phyloP scores from a whole-genome alignment of 2,329 filamentous ascomycete species.

The Aspergillus calidoustus region DNA sequence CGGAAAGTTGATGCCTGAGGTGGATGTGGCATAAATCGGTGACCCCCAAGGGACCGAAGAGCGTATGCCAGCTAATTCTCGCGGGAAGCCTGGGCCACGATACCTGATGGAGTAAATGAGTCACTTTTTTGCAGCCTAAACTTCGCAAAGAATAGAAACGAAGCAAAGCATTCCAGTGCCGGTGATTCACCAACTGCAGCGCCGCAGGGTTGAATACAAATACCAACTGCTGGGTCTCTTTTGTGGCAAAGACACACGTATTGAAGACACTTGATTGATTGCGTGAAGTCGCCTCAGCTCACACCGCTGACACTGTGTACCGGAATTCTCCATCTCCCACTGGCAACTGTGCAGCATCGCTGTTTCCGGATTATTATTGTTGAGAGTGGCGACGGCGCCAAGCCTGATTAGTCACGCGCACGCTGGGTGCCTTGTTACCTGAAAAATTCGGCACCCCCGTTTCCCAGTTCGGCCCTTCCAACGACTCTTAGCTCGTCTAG shows the following conservation, averaged over 20 bases:
- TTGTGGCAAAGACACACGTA: not conserved
- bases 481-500: conserved; percentile 13
- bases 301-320: not conserved
- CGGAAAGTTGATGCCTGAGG: conserved; percentile 11
- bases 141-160: conserved; percentile 1
- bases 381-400: conserved; percentile 26
- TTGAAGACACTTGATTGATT: conserved; percentile 1
- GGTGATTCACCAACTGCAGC: conserved; percentile 5
- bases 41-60: not conserved
- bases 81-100: conserved; percentile 1
- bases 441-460: conserved; percentile 33
- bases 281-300: not conserved
- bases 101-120: conserved; percentile 13
- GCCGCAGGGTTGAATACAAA: conserved; percentile 3
- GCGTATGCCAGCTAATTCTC: not conserved
- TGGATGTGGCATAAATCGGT: conserved; percentile 1
- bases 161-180: not conserved
- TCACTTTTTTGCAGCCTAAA: conserved; percentile 17
- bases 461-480: conserved; percentile 14
- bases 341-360: not conserved
- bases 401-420: conserved; percentile 27
- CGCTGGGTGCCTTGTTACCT: conserved; percentile 33
- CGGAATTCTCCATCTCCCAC: not conserved
- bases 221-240: not conserved
- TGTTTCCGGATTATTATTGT: conserved; percentile 12